These are phyloP conservation scores for Fusarium xyrophilum DNA, from an alignment of 2,329 filamentous ascomycete species.

Conservation along the genomic window DNA sequence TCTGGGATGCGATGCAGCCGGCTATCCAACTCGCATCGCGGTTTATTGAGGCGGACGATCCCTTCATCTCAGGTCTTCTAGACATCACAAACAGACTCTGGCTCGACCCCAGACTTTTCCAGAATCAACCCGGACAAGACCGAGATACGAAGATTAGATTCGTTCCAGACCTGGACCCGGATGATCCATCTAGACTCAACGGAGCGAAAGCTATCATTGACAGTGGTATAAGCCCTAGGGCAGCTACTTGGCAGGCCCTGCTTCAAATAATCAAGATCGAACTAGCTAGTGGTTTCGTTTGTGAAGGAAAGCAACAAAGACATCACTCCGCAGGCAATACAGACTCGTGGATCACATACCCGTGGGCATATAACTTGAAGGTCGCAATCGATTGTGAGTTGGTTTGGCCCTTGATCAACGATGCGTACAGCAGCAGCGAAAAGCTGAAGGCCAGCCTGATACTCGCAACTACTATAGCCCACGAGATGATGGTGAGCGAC, in stretches of 20 bases:
- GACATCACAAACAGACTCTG: constrained; percentile 38
- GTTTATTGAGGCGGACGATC: constrained; percentile 30
- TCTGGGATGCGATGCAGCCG: constrained; percentile 43
- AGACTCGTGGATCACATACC: not conserved
- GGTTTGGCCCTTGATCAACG: constrained; percentile 38
- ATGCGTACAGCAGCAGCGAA: constrained; percentile 37
- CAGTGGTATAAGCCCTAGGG: not conserved
- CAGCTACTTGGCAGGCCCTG: not conserved
- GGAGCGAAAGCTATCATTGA: constrained; percentile 6
- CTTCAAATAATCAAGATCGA: constrained; percentile 6
- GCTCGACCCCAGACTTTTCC: constrained; percentile 18
- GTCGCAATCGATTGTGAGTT: constrained; percentile 28
- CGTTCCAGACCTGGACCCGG: not conserved
- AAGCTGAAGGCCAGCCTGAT: constrained; percentile 34
- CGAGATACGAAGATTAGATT: constrained; percentile 11
- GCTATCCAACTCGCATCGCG: constrained; percentile 40
- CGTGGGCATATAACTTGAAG: not conserved
- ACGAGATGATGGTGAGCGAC: constrained; percentile 42
- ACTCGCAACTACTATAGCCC: constrained; percentile 36
- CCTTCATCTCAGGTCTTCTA: constrained; percentile 32
- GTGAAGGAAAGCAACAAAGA: not conserved
- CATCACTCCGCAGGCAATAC: not conserved
- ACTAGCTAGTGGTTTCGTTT: constrained; percentile 24
- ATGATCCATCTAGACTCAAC: not conserved
- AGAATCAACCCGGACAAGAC: not conserved